Evolutionary conservation across 2,329 filamentous ascomycete species (phyloP).

Genomic region (Cladophialophora chaetospira): DNA sequence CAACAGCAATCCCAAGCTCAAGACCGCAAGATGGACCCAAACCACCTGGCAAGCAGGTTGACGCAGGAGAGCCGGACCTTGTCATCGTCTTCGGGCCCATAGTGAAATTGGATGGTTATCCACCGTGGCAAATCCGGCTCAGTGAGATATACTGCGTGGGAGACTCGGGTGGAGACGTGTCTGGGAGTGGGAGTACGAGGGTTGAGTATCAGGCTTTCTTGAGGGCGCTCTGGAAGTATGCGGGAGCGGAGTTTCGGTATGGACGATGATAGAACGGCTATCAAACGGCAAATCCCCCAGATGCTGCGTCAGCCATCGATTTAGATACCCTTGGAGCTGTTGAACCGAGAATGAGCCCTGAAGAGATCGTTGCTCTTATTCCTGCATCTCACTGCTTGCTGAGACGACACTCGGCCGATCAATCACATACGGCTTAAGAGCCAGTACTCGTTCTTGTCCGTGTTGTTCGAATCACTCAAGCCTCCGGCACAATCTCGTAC

Average conservation of each 20-base stretch:
- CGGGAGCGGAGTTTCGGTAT: slow-evolving; percentile 84
- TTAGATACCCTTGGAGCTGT: too few species aligned
- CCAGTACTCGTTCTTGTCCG: too few species aligned
- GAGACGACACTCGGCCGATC: too few species aligned
- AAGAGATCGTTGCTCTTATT: too few species aligned
- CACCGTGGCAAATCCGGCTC: slow-evolving; percentile 91
- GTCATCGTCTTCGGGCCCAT: slow-evolving; percentile 83
- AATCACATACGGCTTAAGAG: too few species aligned
- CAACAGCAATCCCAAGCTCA: slow-evolving; percentile 35
- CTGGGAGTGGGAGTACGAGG: slow-evolving; percentile 31
- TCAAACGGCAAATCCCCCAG: too few species aligned
- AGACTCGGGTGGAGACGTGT: slow-evolving; percentile 42
- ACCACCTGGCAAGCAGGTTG: slow-evolving; percentile 22
- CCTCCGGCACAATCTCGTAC: too few species aligned
- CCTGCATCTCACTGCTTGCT: too few species aligned
- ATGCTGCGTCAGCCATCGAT: too few species aligned
- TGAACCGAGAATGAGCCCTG: too few species aligned
- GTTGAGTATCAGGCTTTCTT: slow-evolving; percentile 96
- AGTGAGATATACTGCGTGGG: slow-evolving; percentile 83
- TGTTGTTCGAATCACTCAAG: too few species aligned
- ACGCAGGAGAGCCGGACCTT: slow-evolving; percentile 69
- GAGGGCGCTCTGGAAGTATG: slow-evolving; percentile 78
- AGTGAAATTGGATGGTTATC: slow-evolving; percentile 85
- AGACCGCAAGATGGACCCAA: background rate
- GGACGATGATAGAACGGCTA: slow-evolving; percentile 57